Evolutionary conservation across 768 basidiomycete genomes (phyloP).

Genomic region (Collybia mongolica): DNA sequence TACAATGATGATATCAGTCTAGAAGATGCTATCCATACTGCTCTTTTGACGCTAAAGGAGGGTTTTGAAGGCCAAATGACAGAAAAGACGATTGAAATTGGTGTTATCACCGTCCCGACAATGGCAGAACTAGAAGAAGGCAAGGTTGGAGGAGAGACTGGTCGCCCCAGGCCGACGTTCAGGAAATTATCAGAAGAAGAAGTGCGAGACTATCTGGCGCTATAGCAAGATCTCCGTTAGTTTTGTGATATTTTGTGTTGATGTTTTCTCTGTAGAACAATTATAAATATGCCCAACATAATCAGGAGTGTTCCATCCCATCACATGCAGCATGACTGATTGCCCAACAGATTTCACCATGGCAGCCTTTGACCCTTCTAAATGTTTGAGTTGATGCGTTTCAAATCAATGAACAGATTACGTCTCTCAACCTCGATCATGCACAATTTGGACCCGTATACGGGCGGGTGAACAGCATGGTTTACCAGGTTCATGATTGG

Average conservation of each 20-base stretch:
- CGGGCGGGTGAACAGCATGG: neutral
- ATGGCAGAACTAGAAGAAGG: conserved; percentile 65
- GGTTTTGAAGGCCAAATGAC: conserved; percentile 99
- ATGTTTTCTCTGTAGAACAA: conserved; percentile 4
- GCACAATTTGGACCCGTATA: neutral
- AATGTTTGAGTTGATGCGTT: neutral
- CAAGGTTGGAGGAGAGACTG: conserved; percentile 66
- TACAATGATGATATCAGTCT: conserved; percentile 99
- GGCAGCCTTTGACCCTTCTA: neutral
- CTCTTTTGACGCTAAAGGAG: conserved; percentile 95
- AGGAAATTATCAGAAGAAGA: conserved; percentile 96
- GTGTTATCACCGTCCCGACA: conserved; percentile 89
- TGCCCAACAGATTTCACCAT: neutral
- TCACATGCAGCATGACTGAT: too few species aligned
- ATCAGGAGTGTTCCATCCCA: too few species aligned
- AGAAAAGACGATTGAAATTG: conserved; percentile 99
- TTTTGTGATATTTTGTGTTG: conserved; percentile 23
- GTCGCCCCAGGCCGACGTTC: conserved; percentile 83
- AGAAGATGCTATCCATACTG: conserved; percentile 98
- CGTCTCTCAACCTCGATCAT: neutral
- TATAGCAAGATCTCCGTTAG: conserved; percentile 41
- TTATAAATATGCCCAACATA: neutral
- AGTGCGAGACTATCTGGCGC: conserved; percentile 90
- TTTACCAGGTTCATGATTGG: too few species aligned
- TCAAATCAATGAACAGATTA: neutral